Base-by-base conservation (phyloP, 495 filamentous ascomycete species). In the Haplographium delicatum region DNA sequence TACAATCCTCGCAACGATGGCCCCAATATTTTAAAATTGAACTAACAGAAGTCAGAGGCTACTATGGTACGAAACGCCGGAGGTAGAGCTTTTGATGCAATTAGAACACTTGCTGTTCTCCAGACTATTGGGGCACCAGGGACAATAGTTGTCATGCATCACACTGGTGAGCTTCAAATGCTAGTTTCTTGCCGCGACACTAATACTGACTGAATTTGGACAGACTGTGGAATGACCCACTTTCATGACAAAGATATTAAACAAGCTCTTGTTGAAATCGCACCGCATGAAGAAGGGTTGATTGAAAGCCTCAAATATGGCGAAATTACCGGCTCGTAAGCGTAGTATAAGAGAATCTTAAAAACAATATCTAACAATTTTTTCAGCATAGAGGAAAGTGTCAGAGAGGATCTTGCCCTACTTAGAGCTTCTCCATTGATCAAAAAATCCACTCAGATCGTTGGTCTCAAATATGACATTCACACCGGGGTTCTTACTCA, bases 41-140 rank as follows among this genome's bases (percentile, higher is more conserved):
- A 18, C 16, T 39, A 39, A 39, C 16, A 18, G 8, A 18, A 42
- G 10, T 22, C 35, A 62, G 53, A 52, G 44, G 44, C 62, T 22
- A 57, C 57, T 0, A 63, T 68, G 30, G 44, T 68, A 22, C 57
- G 59, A 16, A 65, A 63, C 33, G 56, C 62, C 9, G 65, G 65
- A 3, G 65, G 65, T 1, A 50, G 65, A 20, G 57, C 58, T 16
- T 40, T 49, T 7, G 60, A 62, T 22, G 62, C 62, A 2, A 51
- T 68, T 27, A 39, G 62, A 10, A 26, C 41, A 47, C 56, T 30
- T 15, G 65, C 23, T 44, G 44, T 54, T 25, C 51, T 66, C 27
- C 58, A 66, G 13, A 56, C 64, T 10, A 50, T 62, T 10, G 57
- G 47, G 6, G 24, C 45, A 1, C 56, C 59, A 6, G 58, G 55